Percentiles rank a stretch among this genome's conserved stretches.
These are phyloP conservation scores for Catharanthus roseus DNA, from an alignment of 257 asterid species.

Conservation along the genomic window DNA sequence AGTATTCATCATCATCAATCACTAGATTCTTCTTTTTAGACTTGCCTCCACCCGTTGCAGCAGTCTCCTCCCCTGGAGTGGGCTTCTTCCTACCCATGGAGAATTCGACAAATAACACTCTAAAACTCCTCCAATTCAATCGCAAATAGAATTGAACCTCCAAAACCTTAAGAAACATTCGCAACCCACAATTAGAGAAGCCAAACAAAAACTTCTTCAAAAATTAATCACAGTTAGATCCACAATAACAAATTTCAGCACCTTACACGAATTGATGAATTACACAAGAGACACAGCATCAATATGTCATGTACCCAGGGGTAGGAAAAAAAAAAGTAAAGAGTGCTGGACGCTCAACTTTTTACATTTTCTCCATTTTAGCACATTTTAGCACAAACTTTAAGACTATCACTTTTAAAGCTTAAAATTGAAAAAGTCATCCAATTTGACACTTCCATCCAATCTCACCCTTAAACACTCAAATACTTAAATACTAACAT, in stretches of 20 bases:
- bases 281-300: background rate
- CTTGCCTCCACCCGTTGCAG: slow-evolving; percentile 48
- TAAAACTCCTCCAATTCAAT: background rate
- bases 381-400: too few relatives aligned
- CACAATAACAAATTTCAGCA: background rate
- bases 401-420: too few relatives aligned
- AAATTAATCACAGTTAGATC: background rate
- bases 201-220: background rate
- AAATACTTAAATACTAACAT: too few relatives aligned
- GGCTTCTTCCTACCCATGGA: slow-evolving; percentile 86
- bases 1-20: slow-evolving; percentile 71
- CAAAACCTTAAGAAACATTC: slow-evolving; percentile 1
- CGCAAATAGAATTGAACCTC: background rate
- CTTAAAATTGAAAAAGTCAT: too few relatives aligned
- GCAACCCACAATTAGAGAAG: slow-evolving; percentile 6
- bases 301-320: too few relatives aligned
- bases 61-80: slow-evolving; percentile 47
- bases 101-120: slow-evolving; percentile 29
- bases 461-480: too few relatives aligned
- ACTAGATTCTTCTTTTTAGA: slow-evolving; percentile 59
- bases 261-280: background rate
- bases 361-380: too few relatives aligned
- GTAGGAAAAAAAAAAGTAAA: too few relatives aligned
- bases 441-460: too few relatives aligned
- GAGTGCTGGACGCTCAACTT: too few relatives aligned